These are phyloP conservation scores for Acer yangbiense DNA, from an alignment of 345 rosid genomes.

Conservation along the genomic window DNA sequence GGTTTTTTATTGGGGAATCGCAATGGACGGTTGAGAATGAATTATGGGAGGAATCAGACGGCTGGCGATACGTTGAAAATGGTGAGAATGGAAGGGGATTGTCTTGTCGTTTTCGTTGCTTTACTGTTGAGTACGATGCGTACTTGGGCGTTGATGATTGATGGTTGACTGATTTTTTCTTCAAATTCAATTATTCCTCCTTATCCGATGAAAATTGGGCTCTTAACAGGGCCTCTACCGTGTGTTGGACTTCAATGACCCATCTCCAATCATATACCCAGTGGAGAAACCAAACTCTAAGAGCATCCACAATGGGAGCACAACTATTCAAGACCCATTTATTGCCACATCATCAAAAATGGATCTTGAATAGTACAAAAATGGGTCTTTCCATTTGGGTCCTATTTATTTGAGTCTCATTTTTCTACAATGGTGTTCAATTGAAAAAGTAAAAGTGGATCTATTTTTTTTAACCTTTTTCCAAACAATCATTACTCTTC, in stretches of 20 bases:
- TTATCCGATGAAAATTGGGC: not conserved
- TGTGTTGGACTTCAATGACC: not conserved
- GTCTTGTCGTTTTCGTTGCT: not conserved
- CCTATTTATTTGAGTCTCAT: no score
- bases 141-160: not conserved
- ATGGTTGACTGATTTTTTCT: not conserved
- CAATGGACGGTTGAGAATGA: not conserved
- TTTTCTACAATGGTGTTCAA: no score
- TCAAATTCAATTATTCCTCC: not conserved
- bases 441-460: no score
- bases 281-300: no score
- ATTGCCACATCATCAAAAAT: no score
- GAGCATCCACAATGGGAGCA: no score
- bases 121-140: conserved; percentile 9
- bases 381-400: no score
- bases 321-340: no score
- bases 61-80: not conserved
- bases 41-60: not conserved
- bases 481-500: no score
- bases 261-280: no score
- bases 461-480: no score
- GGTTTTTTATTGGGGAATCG: not conserved
- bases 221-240: not conserved
- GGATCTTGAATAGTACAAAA: no score
- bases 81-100: not conserved